Conservation (phyloP, 2,329 filamentous ascomycete species). For the Cytospora piceicola region DNA sequence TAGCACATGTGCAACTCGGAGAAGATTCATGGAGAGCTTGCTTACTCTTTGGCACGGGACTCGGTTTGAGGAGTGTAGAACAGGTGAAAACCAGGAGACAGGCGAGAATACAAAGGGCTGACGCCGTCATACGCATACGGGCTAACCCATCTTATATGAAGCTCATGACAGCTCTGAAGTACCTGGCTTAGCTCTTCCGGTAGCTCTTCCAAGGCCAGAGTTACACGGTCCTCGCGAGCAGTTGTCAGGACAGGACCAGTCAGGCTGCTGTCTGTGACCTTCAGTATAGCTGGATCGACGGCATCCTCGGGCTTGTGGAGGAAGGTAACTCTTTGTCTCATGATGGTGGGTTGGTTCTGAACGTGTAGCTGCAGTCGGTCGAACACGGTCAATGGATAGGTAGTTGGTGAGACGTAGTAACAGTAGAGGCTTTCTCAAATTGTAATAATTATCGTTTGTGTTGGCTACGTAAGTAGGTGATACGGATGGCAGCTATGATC, state of each 20-base stretch:
- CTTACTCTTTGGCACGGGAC: constrained; percentile 37
- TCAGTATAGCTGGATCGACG: constrained; percentile 66
- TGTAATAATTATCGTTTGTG: not conserved
- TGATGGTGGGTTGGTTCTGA: constrained; percentile 41
- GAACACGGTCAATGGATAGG: not conserved
- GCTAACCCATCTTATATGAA: constrained; percentile 82
- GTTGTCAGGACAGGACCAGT: constrained; percentile 62
- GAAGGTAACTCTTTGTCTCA: constrained; percentile 83
- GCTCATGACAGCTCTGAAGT: constrained; percentile 67
- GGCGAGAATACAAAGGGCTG: constrained; percentile 73
- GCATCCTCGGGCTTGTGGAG: constrained; percentile 67
- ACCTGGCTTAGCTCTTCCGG: constrained; percentile 66
- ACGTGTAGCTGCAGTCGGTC: not conserved
- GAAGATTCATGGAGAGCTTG: constrained; percentile 3
- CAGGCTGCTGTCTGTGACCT: constrained; percentile 60
- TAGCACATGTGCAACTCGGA: constrained; percentile 20
- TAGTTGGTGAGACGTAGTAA: not conserved
- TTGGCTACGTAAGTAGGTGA: no score
- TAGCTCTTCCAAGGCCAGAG: constrained; percentile 73
- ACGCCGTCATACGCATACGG: constrained; percentile 59
- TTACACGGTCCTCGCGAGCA: constrained; percentile 79
- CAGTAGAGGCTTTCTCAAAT: not conserved
- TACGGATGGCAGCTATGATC: not conserved
- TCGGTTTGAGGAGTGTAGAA: constrained; percentile 67
- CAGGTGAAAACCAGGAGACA: constrained; percentile 81